Evolutionary conservation across 192 early-diverging fungal species (phyloP).

Genomic region (Helicostylum pulchrum): DNA sequence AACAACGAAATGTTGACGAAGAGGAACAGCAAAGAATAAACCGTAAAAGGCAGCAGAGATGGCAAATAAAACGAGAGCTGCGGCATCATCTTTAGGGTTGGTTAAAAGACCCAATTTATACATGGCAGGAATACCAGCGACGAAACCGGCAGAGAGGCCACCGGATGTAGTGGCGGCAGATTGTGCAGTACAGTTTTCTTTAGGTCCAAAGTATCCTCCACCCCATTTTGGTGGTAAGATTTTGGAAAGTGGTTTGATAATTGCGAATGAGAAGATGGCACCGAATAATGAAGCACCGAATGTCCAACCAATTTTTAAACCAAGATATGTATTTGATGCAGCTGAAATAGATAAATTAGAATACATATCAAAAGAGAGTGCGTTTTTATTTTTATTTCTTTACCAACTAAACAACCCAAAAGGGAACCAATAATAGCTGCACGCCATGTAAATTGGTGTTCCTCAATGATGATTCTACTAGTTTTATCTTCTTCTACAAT

Average conservation of each 20-base stretch:
- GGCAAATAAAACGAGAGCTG: slow-evolving; percentile 52
- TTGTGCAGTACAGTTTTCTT: slow-evolving; percentile 66
- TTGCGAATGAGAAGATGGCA: slow-evolving; percentile 58
- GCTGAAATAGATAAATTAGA: slow-evolving; percentile 12
- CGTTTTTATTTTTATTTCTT: background rate
- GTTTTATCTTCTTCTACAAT: background rate
- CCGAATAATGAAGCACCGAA: slow-evolving; percentile 55
- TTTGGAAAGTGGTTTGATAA: slow-evolving; percentile 53
- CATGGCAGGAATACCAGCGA: slow-evolving; percentile 69
- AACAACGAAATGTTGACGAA: slow-evolving; percentile 63
- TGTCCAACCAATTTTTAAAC: slow-evolving; percentile 61
- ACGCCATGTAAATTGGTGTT: slow-evolving; percentile 45
- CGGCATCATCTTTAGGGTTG: slow-evolving; percentile 46
- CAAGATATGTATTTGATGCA: slow-evolving; percentile 70
- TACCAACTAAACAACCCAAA: slow-evolving; percentile 55
- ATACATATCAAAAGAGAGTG: too few species aligned
- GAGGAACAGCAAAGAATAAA: slow-evolving; percentile 69
- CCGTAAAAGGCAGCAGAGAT: slow-evolving; percentile 62
- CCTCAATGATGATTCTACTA: slow-evolving; percentile 10
- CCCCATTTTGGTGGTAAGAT: slow-evolving; percentile 30
- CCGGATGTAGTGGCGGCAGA: slow-evolving; percentile 69
- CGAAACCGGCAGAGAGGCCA: slow-evolving; percentile 57
- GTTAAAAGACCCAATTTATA: slow-evolving; percentile 60
- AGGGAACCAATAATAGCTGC: slow-evolving; percentile 59
- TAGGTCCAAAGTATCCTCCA: slow-evolving; percentile 63